Base-by-base conservation (phyloP, 345 rosid genomes). In the Excoecaria agallocha region DNA sequence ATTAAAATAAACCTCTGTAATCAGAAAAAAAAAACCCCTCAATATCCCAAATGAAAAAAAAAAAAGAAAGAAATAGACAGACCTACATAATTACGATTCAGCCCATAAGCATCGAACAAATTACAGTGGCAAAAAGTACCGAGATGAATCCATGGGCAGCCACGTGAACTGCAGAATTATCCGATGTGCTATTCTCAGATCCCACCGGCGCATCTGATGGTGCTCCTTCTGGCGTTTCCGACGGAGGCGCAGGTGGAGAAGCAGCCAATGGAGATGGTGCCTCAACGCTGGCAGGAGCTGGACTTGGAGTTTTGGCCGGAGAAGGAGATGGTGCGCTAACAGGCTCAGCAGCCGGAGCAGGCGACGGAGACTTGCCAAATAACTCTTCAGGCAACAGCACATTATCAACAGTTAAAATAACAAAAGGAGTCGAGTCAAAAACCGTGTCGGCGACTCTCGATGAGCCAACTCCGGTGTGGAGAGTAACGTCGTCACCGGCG, bases 231-330 rank as follows among this genome's bases (percentile, higher is more conserved):
- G 94, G 93, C 45, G 98, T 78, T 1, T 82, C 89, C 3, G 2
- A 11, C 2, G 94, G 95, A 13, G 96, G 98, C 0, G 97, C 94
- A 1, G 98, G 98, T 5, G 98, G 98, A 12, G 98, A 94, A 3
- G 97, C 91, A 0, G 84, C 87, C 6, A 69, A 38, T 0, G 97
- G 97, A 3, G 97, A 84, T 12, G 97, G 97, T 0, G 87, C 93
- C 51, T 88, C 81, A 2, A 65, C 88, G 11, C 77, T 67, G 8
- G 65, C 83, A 0, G 87, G 85, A 65, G 84, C 67, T 0, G 90
- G 88, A 55, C 78, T 71, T 0, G 88, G 86, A 30, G 85, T 58
- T 0, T 79, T 72, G 5, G 81, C 73, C 0, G 91, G 90, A 6
- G 89, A 54, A 15, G 93, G 91, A 35, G 87, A 74, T 0, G 89